Base-by-base conservation (phyloP, 345 rosid species). In the Draba incana region DNA sequence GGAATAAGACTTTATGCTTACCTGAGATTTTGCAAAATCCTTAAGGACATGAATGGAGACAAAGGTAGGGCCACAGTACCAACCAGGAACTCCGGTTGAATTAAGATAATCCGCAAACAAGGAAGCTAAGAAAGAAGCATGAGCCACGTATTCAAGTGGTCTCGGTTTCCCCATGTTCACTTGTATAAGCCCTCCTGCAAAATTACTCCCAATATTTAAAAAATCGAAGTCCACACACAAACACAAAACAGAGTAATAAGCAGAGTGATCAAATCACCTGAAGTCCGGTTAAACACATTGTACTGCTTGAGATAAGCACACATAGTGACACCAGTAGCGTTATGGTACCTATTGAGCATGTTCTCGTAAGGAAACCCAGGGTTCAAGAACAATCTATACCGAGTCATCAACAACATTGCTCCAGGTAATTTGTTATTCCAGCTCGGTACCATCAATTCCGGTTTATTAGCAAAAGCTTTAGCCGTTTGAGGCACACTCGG, bases 381-480 rank as follows among this genome's bases (percentile, higher is more conserved):
- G 61, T 71, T 86, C 73, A 89, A 68, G 78, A 89, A 80, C 12
- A 89, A 70, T 78, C 98, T 74, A 24, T 79, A 80, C 72, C 98
- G 83, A 2, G 95, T 92, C 76, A 92, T 54, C 83, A 92, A 56
- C 66, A 92, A 73, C 98, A 89, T 86, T 1, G 97, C 92, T 0
- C 95, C 91, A n/a, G 97, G 98, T 64, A 89, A 68, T 76, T 89
- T 92, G 64, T 92, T 92, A 63, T 92, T 89, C 97, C 95, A 88
- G 47, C 87, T 88, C 6, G 75, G 81, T 6, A 73, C 89, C 55
- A 80, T 75, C 23, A 62, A 14, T n/a, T 83, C 81, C 0, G 59
- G 81, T 28, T 24, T 12, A 80, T 64, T 28, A 64, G 25, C 71
- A 68, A 89, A 83, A 8, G 95, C 98, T 47, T 58, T 62, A 45